Evolutionary conservation across 2,329 filamentous ascomycete genomes (phyloP).

Genomic region (Botrytis paeoniae): DNA sequence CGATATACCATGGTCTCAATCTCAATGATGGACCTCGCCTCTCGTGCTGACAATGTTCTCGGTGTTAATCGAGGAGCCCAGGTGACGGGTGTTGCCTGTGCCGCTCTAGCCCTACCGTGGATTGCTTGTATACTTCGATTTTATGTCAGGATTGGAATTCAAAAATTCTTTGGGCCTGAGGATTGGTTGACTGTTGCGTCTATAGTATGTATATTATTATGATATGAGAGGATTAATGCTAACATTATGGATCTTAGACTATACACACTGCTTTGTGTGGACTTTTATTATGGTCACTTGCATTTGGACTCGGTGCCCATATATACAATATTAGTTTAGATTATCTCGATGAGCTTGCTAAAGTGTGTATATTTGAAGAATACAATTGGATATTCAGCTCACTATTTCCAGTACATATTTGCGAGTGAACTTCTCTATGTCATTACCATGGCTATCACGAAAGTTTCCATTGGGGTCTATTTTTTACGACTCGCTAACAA

Average conservation of each 20-base stretch:
- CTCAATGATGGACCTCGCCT: background rate
- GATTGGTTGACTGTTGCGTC: conserved; percentile 36
- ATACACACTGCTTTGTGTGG: conserved; percentile 32
- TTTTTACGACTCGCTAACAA: conserved; percentile 34
- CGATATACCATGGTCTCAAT: background rate
- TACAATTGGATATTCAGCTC: background rate
- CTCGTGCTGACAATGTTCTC: background rate
- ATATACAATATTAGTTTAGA: conserved; percentile 29
- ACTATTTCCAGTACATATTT: conserved; percentile 27
- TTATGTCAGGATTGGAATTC: conserved; percentile 33
- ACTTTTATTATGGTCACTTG: conserved; percentile 27
- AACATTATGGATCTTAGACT: conserved; percentile 23
- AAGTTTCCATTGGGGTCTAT: conserved; percentile 34
- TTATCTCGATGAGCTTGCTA: conserved; percentile 29
- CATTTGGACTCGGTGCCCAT: conserved; percentile 35
- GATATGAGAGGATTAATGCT: background rate
- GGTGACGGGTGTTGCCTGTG: conserved; percentile 35
- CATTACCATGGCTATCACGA: conserved; percentile 32
- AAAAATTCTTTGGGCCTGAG: conserved; percentile 36
- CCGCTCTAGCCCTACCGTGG: conserved; percentile 41
- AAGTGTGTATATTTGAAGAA: conserved; percentile 23
- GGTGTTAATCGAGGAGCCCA: conserved; percentile 29
- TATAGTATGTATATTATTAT: conserved; percentile 25
- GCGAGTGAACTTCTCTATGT: conserved; percentile 37
- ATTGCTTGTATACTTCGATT: conserved; percentile 33